phyloP scores from a whole-genome alignment of 148 eudicot species.

The Rhododendron kiyosumense region DNA sequence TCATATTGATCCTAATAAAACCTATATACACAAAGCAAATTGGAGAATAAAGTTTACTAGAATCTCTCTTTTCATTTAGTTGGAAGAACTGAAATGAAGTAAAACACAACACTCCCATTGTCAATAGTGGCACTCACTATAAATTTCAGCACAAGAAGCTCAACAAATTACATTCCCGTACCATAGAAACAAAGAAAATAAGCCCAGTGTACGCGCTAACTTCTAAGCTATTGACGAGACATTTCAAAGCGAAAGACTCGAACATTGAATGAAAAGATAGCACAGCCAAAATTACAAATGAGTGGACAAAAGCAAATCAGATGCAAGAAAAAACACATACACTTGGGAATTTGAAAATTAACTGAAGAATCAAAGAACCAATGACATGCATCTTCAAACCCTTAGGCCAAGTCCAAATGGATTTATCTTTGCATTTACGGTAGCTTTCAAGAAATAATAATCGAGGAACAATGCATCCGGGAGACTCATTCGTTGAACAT shows the following conservation, averaged over 20 bases:
- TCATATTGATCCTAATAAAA: neutral
- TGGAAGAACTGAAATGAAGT: neutral
- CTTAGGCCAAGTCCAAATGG: slow-evolving; percentile 77
- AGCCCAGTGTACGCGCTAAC: neutral
- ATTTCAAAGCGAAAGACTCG: neutral
- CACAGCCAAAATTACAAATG: neutral
- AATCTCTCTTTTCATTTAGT: neutral
- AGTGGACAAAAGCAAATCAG: slow-evolving; percentile 4
- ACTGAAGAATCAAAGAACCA: slow-evolving; percentile 86
- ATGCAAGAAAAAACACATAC: slow-evolving; percentile 45
- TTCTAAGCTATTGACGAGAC: neutral
- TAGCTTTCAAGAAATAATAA: slow-evolving; percentile 70
- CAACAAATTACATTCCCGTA: neutral
- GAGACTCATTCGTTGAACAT: slow-evolving; percentile 43
- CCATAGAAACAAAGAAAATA: neutral
- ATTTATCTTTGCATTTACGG: slow-evolving; percentile 46
- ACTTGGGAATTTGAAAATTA: slow-evolving; percentile 65
- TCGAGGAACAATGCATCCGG: slow-evolving; percentile 64
- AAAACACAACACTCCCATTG: neutral
- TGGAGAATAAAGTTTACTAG: neutral
- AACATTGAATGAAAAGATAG: slow-evolving; percentile 1
- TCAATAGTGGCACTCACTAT: neutral
- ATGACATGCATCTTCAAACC: slow-evolving; percentile 66
- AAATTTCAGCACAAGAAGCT: slow-evolving; percentile 4
- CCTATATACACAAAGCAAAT: neutral